These are phyloP conservation scores for Mycoemilia scoparia DNA, from an alignment of 192 early-diverging fungal species.

Conservation along the genomic window DNA sequence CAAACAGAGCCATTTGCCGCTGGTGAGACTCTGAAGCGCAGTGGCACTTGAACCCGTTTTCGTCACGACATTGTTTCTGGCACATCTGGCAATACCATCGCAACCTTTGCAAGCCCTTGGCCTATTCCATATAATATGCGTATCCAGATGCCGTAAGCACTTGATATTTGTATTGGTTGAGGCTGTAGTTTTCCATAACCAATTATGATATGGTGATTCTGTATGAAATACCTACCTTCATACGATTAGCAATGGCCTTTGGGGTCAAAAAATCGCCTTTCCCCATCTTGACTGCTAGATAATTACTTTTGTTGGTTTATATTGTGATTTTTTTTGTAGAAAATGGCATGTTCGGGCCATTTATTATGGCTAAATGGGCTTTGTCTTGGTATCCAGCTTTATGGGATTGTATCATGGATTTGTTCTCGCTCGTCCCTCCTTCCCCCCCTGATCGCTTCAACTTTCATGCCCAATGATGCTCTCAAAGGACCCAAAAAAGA, in stretches of 20 bases:
- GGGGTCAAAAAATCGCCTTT: slow-evolving; percentile 59
- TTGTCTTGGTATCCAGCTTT: too few species aligned
- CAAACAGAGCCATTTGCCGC: slow-evolving; percentile 77
- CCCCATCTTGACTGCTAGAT: slow-evolving; percentile 40
- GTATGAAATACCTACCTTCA: slow-evolving; percentile 29
- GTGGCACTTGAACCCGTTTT: slow-evolving; percentile 93
- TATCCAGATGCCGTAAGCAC: neutral
- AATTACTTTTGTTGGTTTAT: too few species aligned
- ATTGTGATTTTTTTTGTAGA: too few species aligned
- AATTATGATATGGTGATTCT: neutral
- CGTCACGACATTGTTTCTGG: slow-evolving; percentile 75
- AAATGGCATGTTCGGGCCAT: too few species aligned
- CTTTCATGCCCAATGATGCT: too few species aligned
- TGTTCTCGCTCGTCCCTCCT: too few species aligned
- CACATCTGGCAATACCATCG: slow-evolving; percentile 93
- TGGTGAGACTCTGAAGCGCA: slow-evolving; percentile 76
- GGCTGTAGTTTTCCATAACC: neutral
- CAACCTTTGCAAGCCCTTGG: slow-evolving; percentile 78
- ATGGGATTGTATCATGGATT: too few species aligned
- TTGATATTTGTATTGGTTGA: neutral
- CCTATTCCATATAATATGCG: too few species aligned
- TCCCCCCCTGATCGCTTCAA: too few species aligned
- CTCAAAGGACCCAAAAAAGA: too few species aligned
- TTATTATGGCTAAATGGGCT: too few species aligned
- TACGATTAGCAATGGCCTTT: slow-evolving; percentile 78